Evolutionary conservation across 2,329 filamentous ascomycete genomes (phyloP).

Genomic region (Kalaharituber pfeilii): DNA sequence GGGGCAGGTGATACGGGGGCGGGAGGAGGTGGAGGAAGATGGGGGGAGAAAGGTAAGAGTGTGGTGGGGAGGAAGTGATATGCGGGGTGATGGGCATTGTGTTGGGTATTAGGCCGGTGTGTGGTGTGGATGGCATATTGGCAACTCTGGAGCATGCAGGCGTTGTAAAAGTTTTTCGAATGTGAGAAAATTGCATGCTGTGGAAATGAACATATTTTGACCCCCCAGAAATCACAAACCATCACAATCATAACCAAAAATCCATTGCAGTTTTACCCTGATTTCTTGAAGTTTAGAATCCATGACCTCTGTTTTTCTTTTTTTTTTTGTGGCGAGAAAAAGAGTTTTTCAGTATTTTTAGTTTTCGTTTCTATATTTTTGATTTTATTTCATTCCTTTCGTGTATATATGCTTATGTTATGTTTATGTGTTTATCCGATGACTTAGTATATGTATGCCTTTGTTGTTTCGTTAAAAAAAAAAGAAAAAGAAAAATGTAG

Average conservation of each 20-base stretch:
- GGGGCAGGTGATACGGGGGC: conserved; percentile 71
- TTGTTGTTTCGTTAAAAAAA: no score
- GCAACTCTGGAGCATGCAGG: not conserved
- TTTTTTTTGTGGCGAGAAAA: not conserved
- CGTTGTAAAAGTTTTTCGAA: not conserved
- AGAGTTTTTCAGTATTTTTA: not conserved
- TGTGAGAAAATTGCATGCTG: not conserved
- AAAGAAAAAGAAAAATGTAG: no score
- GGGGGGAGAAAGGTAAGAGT: conserved; percentile 51
- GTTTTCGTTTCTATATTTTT: no score
- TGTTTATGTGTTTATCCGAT: not conserved
- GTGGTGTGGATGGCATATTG: not conserved
- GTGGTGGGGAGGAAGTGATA: conserved; percentile 80
- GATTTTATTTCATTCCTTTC: no score
- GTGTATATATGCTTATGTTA: no score
- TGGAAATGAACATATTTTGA: not conserved
- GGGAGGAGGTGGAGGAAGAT: conserved; percentile 68
- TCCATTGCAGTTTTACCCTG: no score
- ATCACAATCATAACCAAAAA: no score
- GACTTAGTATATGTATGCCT: not conserved
- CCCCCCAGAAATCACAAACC: no score
- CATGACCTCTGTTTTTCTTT: not conserved
- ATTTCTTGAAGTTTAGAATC: not conserved
- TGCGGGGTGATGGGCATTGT: conserved; percentile 65
- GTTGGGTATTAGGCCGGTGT: conserved; percentile 24